Conservation (phyloP, 345 rosid genomes). For the Hibiscus tridactylites region DNA sequence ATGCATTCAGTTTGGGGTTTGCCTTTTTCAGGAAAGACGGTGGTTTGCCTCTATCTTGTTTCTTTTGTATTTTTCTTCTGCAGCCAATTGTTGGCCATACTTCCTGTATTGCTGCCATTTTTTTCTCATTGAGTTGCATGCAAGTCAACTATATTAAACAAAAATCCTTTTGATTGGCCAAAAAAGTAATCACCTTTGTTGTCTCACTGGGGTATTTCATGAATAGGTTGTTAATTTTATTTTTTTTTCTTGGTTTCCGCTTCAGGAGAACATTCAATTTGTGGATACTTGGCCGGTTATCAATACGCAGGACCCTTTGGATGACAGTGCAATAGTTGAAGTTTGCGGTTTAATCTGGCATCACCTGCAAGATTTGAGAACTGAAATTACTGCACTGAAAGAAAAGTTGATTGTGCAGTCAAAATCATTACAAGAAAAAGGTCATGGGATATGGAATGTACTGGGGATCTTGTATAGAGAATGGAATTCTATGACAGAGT, state of each 20-base stretch:
- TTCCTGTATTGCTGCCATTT: neutral
- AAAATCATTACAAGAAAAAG: constrained; percentile 40
- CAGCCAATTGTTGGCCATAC: neutral
- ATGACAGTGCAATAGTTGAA: constrained; percentile 29
- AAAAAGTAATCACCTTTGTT: neutral
- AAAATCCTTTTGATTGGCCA: neutral
- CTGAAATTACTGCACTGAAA: constrained; percentile 36
- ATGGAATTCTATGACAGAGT: constrained; percentile 28
- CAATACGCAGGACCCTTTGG: constrained; percentile 32
- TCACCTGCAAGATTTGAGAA: constrained; percentile 44
- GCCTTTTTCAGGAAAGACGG: neutral
- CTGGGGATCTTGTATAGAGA: constrained; percentile 31
- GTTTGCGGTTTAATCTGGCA: constrained; percentile 36
- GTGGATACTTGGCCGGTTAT: constrained; percentile 31
- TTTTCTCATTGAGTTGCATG: neutral
- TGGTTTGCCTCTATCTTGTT: neutral
- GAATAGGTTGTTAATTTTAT: constrained; percentile 5
- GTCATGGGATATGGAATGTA: constrained; percentile 31
- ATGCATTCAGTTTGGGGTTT: neutral
- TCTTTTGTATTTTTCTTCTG: neutral
- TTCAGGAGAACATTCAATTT: constrained; percentile 39
- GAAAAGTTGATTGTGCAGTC: constrained; percentile 44
- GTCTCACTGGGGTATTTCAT: neutral
- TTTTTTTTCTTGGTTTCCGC: constrained; percentile 12
- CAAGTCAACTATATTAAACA: neutral